phyloP scores from a whole-genome alignment of 2,329 filamentous ascomycete genomes.

The Diplodia corticola region DNA sequence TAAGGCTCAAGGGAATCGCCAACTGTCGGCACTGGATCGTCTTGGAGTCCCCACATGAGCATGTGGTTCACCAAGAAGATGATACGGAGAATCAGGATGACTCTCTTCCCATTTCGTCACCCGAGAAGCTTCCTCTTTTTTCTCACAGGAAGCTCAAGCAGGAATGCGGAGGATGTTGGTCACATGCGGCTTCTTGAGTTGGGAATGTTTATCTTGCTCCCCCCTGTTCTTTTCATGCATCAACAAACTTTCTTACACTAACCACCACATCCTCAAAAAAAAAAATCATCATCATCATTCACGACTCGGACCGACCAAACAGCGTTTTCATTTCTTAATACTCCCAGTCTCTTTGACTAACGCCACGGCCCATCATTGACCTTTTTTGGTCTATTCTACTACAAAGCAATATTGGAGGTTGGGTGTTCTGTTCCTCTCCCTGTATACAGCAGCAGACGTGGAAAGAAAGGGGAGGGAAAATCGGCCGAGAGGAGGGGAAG shows the following conservation, averaged over 20 bases:
- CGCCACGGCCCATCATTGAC: background rate
- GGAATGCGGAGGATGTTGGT: background rate
- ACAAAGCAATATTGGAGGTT: background rate
- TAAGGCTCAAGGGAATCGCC: background rate
- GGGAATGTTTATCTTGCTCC: background rate
- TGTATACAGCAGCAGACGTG: background rate
- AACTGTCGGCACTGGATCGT: background rate
- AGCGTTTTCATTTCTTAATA: background rate
- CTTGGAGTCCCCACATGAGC: background rate
- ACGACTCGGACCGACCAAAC: background rate
- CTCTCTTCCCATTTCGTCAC: background rate
- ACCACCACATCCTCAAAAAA: background rate
- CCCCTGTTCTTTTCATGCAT: background rate
- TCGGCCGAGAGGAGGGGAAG: background rate
- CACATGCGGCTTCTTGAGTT: background rate
- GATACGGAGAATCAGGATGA: background rate
- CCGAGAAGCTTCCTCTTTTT: background rate
- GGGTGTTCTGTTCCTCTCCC: background rate
- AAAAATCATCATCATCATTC: background rate
- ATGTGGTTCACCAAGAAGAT: background rate
- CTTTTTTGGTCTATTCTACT: background rate
- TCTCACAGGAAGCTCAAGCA: background rate
- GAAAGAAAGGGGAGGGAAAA: background rate
- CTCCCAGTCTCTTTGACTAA: background rate
- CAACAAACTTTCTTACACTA: background rate